phyloP scores from a whole-genome alignment of 352 stramenopile genomes.

The Pythium rishiriense region DNA sequence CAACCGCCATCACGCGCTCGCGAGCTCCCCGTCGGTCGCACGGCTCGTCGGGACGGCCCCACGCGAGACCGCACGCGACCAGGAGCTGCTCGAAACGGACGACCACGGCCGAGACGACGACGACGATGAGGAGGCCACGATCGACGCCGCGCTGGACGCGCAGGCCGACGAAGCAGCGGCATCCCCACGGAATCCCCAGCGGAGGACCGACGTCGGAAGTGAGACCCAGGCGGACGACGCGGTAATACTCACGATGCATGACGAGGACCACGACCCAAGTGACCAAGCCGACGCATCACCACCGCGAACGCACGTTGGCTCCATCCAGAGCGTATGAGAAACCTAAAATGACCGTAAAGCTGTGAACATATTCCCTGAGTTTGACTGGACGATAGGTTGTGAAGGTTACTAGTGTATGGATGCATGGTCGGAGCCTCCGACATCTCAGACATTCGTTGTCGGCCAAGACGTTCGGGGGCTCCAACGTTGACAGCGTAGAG shows the following conservation, averaged over 20 bases:
- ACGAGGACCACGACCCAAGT: background rate
- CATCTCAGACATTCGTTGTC: too few species aligned
- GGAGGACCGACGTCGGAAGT: background rate
- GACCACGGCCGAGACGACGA: slow-evolving; percentile 10
- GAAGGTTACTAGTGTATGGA: too few species aligned
- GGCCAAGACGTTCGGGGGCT: too few species aligned
- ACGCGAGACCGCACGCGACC: slow-evolving; percentile 25
- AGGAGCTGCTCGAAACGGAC: slow-evolving; percentile 32
- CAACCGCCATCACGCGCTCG: slow-evolving; percentile 58
- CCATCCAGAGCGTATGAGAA: slow-evolving; percentile 13
- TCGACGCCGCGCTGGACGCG: slow-evolving; percentile 9
- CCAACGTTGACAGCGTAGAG: too few species aligned
- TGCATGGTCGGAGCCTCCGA: too few species aligned
- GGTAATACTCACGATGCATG: slow-evolving; percentile 11
- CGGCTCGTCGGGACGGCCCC: slow-evolving; percentile 17
- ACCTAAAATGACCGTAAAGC: background rate
- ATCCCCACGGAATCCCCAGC: background rate
- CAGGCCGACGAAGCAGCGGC: slow-evolving; percentile 9
- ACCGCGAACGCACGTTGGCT: background rate
- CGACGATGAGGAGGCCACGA: slow-evolving; percentile 8
- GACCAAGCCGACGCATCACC: background rate
- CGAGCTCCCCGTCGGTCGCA: slow-evolving; percentile 51
- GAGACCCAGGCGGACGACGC: background rate
- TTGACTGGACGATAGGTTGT: too few species aligned
- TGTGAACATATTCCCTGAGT: background rate